phyloP scores from a whole-genome alignment of 768 basidiomycete species.

The Mycena latifolia region DNA sequence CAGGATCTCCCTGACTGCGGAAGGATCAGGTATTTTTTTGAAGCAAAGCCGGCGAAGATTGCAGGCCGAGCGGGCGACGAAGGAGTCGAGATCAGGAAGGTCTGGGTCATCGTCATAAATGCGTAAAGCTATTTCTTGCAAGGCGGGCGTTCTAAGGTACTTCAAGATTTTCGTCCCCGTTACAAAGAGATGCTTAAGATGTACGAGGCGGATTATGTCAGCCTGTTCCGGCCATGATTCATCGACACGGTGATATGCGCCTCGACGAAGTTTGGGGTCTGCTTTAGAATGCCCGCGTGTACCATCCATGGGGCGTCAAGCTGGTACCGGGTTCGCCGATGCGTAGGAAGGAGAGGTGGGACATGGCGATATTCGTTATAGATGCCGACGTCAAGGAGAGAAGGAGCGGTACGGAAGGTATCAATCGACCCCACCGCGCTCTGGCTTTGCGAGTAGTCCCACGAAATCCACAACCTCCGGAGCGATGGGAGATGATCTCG shows the following conservation, averaged over 20 bases:
- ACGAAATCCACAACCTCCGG: background rate
- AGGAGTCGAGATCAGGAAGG: no score
- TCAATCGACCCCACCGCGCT: background rate
- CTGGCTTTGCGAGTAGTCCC: background rate
- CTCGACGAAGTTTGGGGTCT: no score
- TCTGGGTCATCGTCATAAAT: background rate
- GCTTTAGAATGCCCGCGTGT: no score
- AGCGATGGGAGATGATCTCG: no score
- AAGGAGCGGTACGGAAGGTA: background rate
- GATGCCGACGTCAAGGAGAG: slow-evolving; percentile 14
- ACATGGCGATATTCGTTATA: background rate
- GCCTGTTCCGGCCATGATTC: no score
- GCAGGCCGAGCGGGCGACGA: background rate
- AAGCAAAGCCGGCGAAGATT: background rate
- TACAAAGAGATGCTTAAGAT: no score
- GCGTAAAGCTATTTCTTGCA: no score
- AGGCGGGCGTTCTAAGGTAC: no score
- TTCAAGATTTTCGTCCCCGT: no score
- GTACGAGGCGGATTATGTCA: no score
- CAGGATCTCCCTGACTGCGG: background rate
- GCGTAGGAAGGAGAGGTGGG: background rate
- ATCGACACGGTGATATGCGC: no score
- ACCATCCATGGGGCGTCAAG: no score
- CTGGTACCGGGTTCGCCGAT: slow-evolving; percentile 6
- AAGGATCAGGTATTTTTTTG: background rate